These are phyloP conservation scores for Alternaria solani DNA, from an alignment of 2,329 filamentous ascomycete genomes.

Conservation along the genomic window DNA sequence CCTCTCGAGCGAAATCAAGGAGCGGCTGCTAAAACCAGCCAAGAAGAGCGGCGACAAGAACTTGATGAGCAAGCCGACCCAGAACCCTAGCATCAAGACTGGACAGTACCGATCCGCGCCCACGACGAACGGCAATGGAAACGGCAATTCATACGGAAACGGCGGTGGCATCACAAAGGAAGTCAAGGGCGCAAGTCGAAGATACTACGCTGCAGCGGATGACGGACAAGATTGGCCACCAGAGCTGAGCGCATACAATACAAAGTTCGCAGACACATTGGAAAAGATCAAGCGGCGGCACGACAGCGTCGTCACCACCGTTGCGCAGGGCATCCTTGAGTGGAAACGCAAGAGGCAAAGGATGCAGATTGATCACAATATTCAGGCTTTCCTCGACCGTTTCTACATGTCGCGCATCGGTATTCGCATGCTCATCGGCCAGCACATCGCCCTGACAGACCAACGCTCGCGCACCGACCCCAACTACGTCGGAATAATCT, in stretches of 20 bases:
- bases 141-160: conserved; percentile 53
- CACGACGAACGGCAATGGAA: conserved; percentile 53
- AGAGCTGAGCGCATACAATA: conserved; percentile 93
- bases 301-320: conserved; percentile 96
- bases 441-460: conserved; percentile 96
- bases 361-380: conserved; percentile 97
- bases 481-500: conserved; percentile 97
- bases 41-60: conserved; percentile 68
- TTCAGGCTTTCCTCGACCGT: conserved; percentile 95
- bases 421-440: conserved; percentile 98
- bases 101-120: conserved; percentile 76
- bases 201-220: conserved; percentile 93
- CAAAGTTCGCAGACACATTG: conserved; percentile 84
- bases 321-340: conserved; percentile 96
- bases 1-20: conserved; percentile 76
- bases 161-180: conserved; percentile 58
- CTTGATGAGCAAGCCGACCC: conserved; percentile 81
- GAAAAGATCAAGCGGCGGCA: conserved; percentile 95
- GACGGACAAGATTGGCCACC: conserved; percentile 91
- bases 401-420: conserved; percentile 99
- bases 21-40: conserved; percentile 76
- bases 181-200: conserved; percentile 61
- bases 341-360: conserved; percentile 96
- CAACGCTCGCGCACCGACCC: conserved; percentile 89
- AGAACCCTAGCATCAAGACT: conserved; percentile 86